Evolutionary conservation across 192 early-diverging fungal species (phyloP), one percentile per base, ranked within the genome.

Genomic region (Geranomyces variabilis): DNA sequence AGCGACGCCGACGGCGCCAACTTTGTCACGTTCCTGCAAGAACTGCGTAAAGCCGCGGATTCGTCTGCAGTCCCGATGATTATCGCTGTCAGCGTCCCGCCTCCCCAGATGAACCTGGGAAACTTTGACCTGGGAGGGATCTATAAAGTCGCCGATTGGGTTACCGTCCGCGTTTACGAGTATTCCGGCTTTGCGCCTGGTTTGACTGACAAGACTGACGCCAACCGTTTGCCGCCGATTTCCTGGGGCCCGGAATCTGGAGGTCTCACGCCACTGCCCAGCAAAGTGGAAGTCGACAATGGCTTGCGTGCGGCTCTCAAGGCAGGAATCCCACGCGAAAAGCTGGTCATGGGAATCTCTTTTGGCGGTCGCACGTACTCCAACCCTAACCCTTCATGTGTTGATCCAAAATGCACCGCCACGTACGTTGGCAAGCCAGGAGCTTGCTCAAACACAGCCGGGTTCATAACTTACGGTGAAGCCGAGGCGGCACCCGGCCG

Each of bases 331-430:
- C 22, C 28, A 19, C 29, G 47, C 56, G 53, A 56, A 17, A 69
- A 69, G 36, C 51, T 69, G 26, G 53, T 57, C 30, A 53, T 69
- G 67, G 67, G 67, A 24, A 53, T 69, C 15, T 55, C 67, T 4
- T 69, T 57, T 33, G 63, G 56, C 31, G 67, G 67, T 9, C 48
- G 67, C 28, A 49, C 44, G 21, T 55, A 55, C 51, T 6, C 19
- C 2, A n/a, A 24, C 51, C 21, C 47, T 10, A 7, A 24, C 15
- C 34, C 43, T 4, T 22, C 22, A 19, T 66, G 64, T 41, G 26
- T 26, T 21, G 2, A 66, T 21, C 43, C 22, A 14, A 41, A 41
- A 22, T 66, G 64, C 44, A 19, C 43, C 7, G 44, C 24, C 33
- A 29, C 64, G 17, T 21, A 12, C 31, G 15, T 43, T 14, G 64